Evolutionary conservation across 306 rosid species (phyloP).

Genomic region (Medicago arabica): DNA sequence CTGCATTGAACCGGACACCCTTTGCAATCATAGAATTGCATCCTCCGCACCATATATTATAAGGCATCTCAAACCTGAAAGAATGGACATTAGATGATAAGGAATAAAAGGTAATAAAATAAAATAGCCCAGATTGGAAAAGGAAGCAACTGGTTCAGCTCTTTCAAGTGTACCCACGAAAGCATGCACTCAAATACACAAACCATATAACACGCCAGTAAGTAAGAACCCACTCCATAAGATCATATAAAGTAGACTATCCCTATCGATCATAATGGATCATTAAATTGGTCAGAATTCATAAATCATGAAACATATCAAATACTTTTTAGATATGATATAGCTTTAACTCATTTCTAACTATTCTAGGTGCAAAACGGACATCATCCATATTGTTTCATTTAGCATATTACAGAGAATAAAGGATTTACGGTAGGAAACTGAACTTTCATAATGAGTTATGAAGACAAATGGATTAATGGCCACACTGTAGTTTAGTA

Average conservation of each 20-base stretch:
- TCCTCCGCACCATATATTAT: slow-evolving; percentile 93
- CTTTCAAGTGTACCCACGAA: neutral
- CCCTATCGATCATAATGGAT: too few species aligned
- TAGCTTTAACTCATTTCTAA: neutral
- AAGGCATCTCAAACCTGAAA: slow-evolving; percentile 96
- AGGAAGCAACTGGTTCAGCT: neutral
- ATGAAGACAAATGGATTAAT: neutral
- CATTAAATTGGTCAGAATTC: too few species aligned
- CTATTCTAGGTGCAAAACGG: slow-evolving; percentile 13
- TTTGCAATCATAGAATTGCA: slow-evolving; percentile 98
- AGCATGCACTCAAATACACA: slow-evolving; percentile 24
- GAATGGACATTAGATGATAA: slow-evolving; percentile 11
- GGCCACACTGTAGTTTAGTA: neutral
- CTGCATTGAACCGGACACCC: slow-evolving; percentile 97
- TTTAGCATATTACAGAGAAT: slow-evolving; percentile 15
- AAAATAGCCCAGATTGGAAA: neutral
- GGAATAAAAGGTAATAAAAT: neutral
- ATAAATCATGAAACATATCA: neutral
- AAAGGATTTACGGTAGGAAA: slow-evolving; percentile 12
- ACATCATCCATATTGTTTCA: slow-evolving; percentile 23
- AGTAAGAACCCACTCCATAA: slow-evolving; percentile 4
- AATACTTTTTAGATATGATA: neutral
- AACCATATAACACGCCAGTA: neutral
- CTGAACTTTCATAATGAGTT: slow-evolving; percentile 1
- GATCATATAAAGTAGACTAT: neutral